Conservation (phyloP, 2,329 filamentous ascomycete genomes). For the Cercospora sesami region DNA sequence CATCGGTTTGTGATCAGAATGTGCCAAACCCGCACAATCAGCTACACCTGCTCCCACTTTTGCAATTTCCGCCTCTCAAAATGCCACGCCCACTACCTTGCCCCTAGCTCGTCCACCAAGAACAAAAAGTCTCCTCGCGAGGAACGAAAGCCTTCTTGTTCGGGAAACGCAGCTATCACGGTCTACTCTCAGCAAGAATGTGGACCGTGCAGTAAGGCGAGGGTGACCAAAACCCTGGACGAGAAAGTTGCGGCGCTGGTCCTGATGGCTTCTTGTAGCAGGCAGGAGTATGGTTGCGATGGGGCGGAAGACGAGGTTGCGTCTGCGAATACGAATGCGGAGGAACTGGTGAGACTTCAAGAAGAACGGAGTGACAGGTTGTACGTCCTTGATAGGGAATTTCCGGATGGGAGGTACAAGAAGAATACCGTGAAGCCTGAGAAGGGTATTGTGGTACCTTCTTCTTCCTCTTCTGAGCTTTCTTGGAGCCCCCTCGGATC, state of each 20-base stretch:
- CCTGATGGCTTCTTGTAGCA: background rate
- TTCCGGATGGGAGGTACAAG: slow-evolving; percentile 20
- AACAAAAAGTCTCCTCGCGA: slow-evolving; percentile 13
- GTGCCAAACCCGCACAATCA: slow-evolving; percentile 42
- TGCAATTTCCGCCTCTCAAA: slow-evolving; percentile 35
- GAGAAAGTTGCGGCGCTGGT: background rate
- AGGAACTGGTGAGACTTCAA: background rate
- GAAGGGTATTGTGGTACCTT: slow-evolving; percentile 12
- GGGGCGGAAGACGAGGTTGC: background rate
- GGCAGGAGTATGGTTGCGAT: background rate
- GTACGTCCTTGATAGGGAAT: slow-evolving; percentile 13
- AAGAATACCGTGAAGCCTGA: slow-evolving; percentile 16
- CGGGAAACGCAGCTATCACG: slow-evolving; percentile 31
- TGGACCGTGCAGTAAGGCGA: slow-evolving; percentile 19
- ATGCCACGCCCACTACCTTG: slow-evolving; percentile 31
- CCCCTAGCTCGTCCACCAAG: background rate
- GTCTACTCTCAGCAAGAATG: slow-evolving; percentile 28
- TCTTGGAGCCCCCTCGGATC: background rate
- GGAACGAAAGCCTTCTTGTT: slow-evolving; percentile 33
- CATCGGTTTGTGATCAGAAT: slow-evolving; percentile 18
- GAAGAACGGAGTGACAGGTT: slow-evolving; percentile 12
- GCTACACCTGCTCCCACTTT: slow-evolving; percentile 40
- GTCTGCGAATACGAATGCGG: too few relatives aligned
- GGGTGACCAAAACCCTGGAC: background rate
- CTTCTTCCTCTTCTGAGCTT: background rate